Evolutionary conservation across 2,329 filamentous ascomycete genomes (phyloP), one percentile per base, ranked within the genome.

Genomic region (Aspergillus sergii): DNA sequence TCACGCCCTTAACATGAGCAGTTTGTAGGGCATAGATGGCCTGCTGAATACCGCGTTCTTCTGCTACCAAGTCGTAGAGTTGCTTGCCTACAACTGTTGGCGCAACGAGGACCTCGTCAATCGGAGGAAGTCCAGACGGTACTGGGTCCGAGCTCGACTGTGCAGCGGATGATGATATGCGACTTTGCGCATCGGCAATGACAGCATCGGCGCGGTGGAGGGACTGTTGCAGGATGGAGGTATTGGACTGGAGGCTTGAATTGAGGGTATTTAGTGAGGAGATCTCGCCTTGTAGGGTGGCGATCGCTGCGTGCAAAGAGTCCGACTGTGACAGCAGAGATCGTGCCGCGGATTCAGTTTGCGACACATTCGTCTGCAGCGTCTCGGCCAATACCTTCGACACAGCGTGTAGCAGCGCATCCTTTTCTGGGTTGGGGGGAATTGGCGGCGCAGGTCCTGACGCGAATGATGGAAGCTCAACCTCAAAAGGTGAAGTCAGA

Each of bases 391-490:
- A 82, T 0, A 89, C 87, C 61, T 85, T 83, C 41, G 90, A 93
- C 34, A 98, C 85, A 51, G 93, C 91, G 59, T 86, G 85, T 3
- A 97, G 84, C 19, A 98, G 86, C 23, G 91, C 90, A 76, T 98
- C 93, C 75, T 97, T 97, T 78, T 98, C 93, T 0, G 95, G 95
- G 72, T 99, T 99, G 0, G 93, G 94, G 0, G 95, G 94, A 36
- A 97, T 93, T 0, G 94, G 94, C 0, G 95, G 94, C 0, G 93
- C 88, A 7, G 90, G 84, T 9, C 74, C 73, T 6, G 74, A 71
- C 19, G 72, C 54, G 57, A 78, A 80, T 8, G 81, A 81, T 12
- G 86, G 85, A 5, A 88, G 77, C 26, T 86, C 82, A 7, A 88
- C 79, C 64, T 89, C 85, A 60, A 89, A 86, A 1, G 86, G 85